Evolutionary conservation across 345 rosid species (phyloP).

Genomic region (Hevea brasiliensis): DNA sequence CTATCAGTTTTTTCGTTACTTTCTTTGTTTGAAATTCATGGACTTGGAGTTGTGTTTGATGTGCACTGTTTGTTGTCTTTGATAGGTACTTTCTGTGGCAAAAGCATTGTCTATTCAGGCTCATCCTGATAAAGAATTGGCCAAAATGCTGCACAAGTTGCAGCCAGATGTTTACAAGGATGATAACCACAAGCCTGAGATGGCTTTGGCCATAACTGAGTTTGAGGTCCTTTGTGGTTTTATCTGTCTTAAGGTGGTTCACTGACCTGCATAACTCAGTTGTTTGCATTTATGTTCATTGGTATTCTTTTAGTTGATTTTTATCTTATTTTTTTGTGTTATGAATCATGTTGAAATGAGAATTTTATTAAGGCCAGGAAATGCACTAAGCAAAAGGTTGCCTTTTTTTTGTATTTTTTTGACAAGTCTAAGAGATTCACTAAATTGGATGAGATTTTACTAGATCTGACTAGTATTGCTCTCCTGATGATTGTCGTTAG

Average conservation of each 20-base stretch:
- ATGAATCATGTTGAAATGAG: too few relatives aligned
- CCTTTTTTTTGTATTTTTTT: too few relatives aligned
- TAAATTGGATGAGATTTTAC: too few relatives aligned
- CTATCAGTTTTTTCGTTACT: background rate
- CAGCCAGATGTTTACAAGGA: constrained; percentile 80
- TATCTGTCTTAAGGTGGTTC: constrained; percentile 60
- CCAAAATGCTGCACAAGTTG: constrained; percentile 67
- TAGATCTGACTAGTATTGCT: too few relatives aligned
- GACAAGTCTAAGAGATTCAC: too few relatives aligned
- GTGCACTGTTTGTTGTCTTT: constrained; percentile 3
- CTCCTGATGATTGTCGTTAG: too few relatives aligned
- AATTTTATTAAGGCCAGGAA: too few relatives aligned
- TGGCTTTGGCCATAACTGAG: constrained; percentile 95
- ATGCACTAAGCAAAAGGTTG: too few relatives aligned
- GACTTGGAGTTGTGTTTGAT: background rate
- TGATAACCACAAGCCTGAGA: constrained; percentile 94
- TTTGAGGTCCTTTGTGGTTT: constrained; percentile 95
- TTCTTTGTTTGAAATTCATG: background rate
- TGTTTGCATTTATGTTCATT: background rate
- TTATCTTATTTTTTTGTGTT: background rate
- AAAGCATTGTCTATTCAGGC: constrained; percentile 96
- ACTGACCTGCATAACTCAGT: constrained; percentile 2
- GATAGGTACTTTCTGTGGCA: constrained; percentile 84
- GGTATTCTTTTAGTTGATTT: background rate
- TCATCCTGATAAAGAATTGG: constrained; percentile 87